Percentiles rank a stretch among this genome's conserved stretches.
These are phyloP conservation scores for Alternaria solani DNA, from an alignment of 2,329 filamentous ascomycete species.

Conservation along the genomic window DNA sequence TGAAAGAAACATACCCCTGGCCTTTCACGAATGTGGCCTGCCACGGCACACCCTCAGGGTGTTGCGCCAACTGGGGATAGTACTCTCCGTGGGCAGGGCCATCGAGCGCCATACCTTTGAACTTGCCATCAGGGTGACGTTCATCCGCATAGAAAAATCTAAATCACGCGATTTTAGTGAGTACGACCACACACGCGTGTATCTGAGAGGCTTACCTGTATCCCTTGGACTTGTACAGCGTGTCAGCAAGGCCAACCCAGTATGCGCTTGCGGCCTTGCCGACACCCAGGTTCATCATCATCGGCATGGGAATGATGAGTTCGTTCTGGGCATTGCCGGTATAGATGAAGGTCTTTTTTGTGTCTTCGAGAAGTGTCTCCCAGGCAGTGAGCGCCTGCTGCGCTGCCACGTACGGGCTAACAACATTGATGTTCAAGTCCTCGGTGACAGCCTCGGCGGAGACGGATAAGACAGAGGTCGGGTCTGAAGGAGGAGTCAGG, in stretches of 20 bases:
- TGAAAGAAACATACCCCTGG: not conserved
- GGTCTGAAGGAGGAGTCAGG: not conserved
- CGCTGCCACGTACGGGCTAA: not conserved
- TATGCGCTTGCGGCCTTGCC: not conserved
- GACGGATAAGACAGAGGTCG: not conserved
- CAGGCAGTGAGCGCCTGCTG: not conserved
- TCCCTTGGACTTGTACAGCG: not conserved
- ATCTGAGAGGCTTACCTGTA: not conserved
- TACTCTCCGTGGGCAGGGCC: not conserved
- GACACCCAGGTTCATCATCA: not conserved
- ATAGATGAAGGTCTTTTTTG: not conserved
- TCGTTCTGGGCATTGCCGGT: not conserved
- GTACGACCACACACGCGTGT: not conserved
- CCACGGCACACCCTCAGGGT: not conserved
- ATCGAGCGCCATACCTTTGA: not conserved
- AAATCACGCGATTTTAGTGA: not conserved
- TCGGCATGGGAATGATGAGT: not conserved
- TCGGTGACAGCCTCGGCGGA: not conserved
- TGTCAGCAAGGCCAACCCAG: not conserved
- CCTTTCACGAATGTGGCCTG: not conserved
- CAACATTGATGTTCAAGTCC: not conserved
- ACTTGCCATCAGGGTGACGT: not conserved
- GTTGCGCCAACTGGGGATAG: not conserved
- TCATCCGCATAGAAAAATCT: not conserved
- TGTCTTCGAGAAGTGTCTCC: not conserved